Evolutionary conservation across 345 rosid genomes (phyloP).

Genomic region (Cardiospermum halicacabum): DNA sequence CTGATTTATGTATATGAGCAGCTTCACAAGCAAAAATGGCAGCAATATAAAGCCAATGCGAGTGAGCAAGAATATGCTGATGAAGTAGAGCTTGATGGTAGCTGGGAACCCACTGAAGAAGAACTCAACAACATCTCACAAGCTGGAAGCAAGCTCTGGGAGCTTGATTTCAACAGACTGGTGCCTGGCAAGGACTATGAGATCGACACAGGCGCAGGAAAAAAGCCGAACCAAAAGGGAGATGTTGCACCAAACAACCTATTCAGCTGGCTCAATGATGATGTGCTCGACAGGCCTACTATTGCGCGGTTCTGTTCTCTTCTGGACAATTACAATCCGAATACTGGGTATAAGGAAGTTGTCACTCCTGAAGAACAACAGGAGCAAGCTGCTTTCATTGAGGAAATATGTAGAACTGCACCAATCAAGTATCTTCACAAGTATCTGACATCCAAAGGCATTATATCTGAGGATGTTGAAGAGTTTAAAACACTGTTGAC

Average conservation of each 20-base stretch:
- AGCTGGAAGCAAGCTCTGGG: slow-evolving; percentile 90
- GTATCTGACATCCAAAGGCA: slow-evolving; percentile 55
- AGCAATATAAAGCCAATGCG: slow-evolving; percentile 56
- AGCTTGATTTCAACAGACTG: slow-evolving; percentile 73
- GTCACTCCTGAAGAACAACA: slow-evolving; percentile 82
- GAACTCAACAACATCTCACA: slow-evolving; percentile 73
- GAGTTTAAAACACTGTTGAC: slow-evolving; percentile 69
- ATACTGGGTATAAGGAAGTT: slow-evolving; percentile 68
- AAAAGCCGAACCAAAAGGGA: slow-evolving; percentile 57
- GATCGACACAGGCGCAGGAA: slow-evolving; percentile 92
- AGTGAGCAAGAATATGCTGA: slow-evolving; percentile 66
- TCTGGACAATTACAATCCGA: slow-evolving; percentile 86
- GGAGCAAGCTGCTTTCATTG: slow-evolving; percentile 83
- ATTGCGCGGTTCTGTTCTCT: slow-evolving; percentile 81
- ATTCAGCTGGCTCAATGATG: slow-evolving; percentile 66
- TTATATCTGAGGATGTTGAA: slow-evolving; percentile 50
- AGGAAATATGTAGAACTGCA: slow-evolving; percentile 89
- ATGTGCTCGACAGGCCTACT: slow-evolving; percentile 64
- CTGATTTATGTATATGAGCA: no score
- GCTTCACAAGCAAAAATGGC: slow-evolving; percentile 74
- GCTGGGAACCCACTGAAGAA: slow-evolving; percentile 55
- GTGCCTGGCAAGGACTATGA: slow-evolving; percentile 74
- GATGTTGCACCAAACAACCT: slow-evolving; percentile 79
- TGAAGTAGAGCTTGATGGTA: slow-evolving; percentile 36
- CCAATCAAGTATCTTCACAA: slow-evolving; percentile 78